These are phyloP conservation scores for Daldinia decipiens DNA, from an alignment of 495 filamentous ascomycete species.

Conservation along the genomic window DNA sequence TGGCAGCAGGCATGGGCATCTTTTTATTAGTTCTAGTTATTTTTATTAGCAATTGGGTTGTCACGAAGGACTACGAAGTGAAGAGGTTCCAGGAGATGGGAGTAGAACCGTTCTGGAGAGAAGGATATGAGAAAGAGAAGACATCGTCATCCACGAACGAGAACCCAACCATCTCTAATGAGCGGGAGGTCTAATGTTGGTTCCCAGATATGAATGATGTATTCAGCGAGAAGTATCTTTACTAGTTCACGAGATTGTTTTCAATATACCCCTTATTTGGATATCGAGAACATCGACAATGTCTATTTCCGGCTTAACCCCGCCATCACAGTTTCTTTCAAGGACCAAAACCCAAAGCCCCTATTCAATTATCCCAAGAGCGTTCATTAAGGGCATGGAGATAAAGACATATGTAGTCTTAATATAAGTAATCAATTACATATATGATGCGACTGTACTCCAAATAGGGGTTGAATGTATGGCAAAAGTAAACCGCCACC, in stretches of 20 bases:
- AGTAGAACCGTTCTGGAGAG: slow-evolving; percentile 43
- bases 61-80: slow-evolving; percentile 40
- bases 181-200: slow-evolving; percentile 16
- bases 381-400: not conserved
- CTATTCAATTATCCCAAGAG: not conserved
- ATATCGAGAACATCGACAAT: not conserved
- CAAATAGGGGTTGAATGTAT: not conserved
- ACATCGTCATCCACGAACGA: not conserved
- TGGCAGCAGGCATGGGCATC: slow-evolving; percentile 41
- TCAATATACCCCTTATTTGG: not conserved
- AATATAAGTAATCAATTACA: not conserved
- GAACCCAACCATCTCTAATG: slow-evolving; percentile 2
- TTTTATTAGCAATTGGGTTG: slow-evolving; percentile 44
- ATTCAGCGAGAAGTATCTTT: not conserved
- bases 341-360: no score
- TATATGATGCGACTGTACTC: not conserved
- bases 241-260: not conserved
- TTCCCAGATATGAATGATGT: not conserved
- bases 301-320: not conserved
- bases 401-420: not conserved
- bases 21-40: slow-evolving; percentile 36
- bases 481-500: not conserved
- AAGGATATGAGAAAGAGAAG: not conserved
- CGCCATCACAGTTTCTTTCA: not conserved
- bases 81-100: slow-evolving; percentile 44